Evolutionary conservation across 148 eudicot genomes (phyloP).

Genomic region (Pharnaceum exiguum): DNA sequence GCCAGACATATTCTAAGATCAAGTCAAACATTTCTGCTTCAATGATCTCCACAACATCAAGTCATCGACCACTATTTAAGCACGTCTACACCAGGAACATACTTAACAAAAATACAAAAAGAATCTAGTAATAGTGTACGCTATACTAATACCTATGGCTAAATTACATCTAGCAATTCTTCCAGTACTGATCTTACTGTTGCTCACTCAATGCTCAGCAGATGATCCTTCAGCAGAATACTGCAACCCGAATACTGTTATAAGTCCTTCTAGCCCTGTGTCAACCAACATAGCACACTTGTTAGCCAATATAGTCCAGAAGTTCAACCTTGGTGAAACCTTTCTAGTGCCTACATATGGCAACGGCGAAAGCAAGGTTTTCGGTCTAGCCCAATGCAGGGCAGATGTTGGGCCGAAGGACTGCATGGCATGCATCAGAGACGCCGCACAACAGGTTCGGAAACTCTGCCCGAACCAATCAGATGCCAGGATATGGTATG

Average conservation of each 20-base stretch:
- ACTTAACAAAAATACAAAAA: background rate
- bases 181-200: conserved; percentile 9
- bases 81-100: background rate
- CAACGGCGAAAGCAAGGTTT: conserved; percentile 25
- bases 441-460: conserved; percentile 39
- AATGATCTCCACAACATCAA: too few relatives aligned
- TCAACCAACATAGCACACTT: conserved; percentile 46
- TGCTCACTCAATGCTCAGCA: conserved; percentile 16
- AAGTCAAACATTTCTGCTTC: conserved; percentile 14
- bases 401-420: conserved; percentile 54
- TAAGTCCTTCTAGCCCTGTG: conserved; percentile 16
- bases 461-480: conserved; percentile 44
- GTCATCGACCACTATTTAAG: conserved; percentile 7
- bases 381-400: conserved; percentile 81
- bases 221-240: conserved; percentile 34
- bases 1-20: too few relatives aligned
- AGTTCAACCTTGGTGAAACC: conserved; percentile 33
- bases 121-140: background rate
- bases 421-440: conserved; percentile 60
- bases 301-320: conserved; percentile 33
- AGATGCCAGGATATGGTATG: conserved; percentile 71
- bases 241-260: conserved; percentile 36
- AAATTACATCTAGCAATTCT: conserved; percentile 3
- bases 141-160: too few relatives aligned
- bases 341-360: conserved; percentile 50